These are phyloP conservation scores for Clohesyomyces aquaticus DNA, from an alignment of 495 filamentous ascomycete genomes.

Conservation along the genomic window DNA sequence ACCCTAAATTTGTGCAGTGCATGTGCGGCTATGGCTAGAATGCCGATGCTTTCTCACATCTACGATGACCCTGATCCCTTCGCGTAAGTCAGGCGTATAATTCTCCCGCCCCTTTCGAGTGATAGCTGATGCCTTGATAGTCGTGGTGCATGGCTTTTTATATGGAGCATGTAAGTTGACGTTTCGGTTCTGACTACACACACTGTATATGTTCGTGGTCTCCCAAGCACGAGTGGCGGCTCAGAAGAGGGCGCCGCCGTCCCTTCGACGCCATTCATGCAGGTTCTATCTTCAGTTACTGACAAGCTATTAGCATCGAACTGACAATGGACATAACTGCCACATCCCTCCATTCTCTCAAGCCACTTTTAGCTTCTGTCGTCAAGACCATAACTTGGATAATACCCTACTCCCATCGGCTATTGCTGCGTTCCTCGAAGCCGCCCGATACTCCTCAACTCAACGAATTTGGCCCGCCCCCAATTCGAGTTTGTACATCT, in stretches of 20 bases:
- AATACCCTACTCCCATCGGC: not conserved
- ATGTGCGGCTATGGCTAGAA: constrained; percentile 10
- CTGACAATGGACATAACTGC: constrained; percentile 8
- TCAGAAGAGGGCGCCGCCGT: not conserved
- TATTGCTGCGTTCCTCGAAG: not conserved
- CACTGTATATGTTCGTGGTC: constrained; percentile 6
- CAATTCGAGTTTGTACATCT: not conserved
- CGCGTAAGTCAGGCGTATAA: constrained; percentile 5
- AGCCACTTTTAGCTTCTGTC: constrained; percentile 9
- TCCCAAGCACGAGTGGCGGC: not conserved
- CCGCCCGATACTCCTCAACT: not conserved
- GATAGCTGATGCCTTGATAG: constrained; percentile 4
- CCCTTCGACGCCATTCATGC: not conserved
- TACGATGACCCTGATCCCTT: not conserved
- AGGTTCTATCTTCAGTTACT: not conserved
- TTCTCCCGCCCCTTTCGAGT: not conserved
- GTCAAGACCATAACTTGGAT: not conserved
- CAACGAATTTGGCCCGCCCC: not conserved
- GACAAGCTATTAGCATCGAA: not conserved
- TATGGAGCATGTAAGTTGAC: constrained; percentile 13
- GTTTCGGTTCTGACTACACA: not conserved
- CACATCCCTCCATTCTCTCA: constrained; percentile 17
- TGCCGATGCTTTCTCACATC: constrained; percentile 15
- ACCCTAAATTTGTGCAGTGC: constrained; percentile 5
- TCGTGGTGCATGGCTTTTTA: not conserved